phyloP scores from a whole-genome alignment of 2,329 filamentous ascomycete species.

The Sporothrix phasma region DNA sequence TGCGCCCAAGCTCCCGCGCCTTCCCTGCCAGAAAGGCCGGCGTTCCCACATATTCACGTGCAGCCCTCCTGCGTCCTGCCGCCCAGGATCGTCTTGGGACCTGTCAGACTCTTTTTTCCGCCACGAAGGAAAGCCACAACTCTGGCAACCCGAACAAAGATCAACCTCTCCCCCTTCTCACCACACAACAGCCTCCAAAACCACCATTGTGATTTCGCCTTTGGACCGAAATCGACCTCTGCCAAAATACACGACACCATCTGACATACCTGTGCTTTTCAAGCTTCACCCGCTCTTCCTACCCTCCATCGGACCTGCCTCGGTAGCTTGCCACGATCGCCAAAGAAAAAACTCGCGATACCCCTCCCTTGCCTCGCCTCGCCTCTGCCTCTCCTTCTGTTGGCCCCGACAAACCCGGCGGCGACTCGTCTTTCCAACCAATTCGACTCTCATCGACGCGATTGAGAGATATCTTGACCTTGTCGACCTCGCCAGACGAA shows the following conservation, averaged over 20 bases:
- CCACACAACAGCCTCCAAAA: not conserved
- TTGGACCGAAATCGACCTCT: constrained; percentile 5
- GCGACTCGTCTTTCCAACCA: not conserved
- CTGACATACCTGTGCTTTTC: not conserved
- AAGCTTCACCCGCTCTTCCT: not conserved
- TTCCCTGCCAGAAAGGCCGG: not conserved
- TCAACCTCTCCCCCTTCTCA: not conserved
- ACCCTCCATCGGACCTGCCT: not conserved
- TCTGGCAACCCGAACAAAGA: not conserved
- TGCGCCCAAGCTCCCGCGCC: not conserved
- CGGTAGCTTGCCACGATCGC: not conserved
- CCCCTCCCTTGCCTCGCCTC: not conserved
- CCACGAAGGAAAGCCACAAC: not conserved
- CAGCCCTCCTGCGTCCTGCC: not conserved
- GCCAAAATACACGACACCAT: not conserved
- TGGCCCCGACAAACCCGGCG: not conserved
- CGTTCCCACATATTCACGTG: not conserved
- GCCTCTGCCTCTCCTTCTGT: not conserved
- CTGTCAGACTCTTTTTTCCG: not conserved
- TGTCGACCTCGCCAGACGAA: not conserved
- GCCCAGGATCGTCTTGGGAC: not conserved
- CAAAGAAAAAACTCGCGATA: not conserved
- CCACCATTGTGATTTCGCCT: constrained; percentile 8
- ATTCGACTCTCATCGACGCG: not conserved
- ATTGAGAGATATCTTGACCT: not conserved